Evolutionary conservation across 108 stramenopile genomes (phyloP), one percentile per base, ranked within the genome.

Genomic region (Hondaea fermentalgiana): DNA sequence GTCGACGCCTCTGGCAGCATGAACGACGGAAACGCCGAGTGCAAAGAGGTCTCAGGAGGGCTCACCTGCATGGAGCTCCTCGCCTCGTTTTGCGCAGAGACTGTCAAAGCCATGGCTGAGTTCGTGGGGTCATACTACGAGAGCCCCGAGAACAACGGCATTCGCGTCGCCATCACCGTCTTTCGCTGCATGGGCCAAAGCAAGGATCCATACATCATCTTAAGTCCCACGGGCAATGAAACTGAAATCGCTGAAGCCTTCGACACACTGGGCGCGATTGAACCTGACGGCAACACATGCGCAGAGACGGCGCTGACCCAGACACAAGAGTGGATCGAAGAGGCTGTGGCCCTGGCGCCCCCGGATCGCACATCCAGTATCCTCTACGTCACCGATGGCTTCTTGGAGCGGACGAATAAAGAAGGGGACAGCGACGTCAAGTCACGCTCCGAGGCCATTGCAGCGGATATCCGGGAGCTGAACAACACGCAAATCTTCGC

Each of bases 51-150:
- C n/a, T 69, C 64, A 1, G 49, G 28, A 12, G 76, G 76, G n/a
- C 45, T 83, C 23, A 83, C 76, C 10, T 83, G 76, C 76, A 83
- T 83, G 76, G 23, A 83, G 51, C 76, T 83, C 14, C 76, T 83
- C 23, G 76, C 76, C 6, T n/a, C 19, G 5, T 83, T 83, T 35
- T 47, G 49, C 25, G 51, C 44, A 12, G 51, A 8, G 45, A 83
- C 76, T 17, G 49, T 16, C n/a, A 12, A 21, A 17, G 49, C 3
- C 4, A 47, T 83, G 49, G 76, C 76, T 17, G 51, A 83, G 76
- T 45, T 83, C 45, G 76, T 83, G n/a, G 76, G 76, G 10, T 83
- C 76, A 2, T 83, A 3, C 76, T 83, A 28, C 23, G 51, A 47
- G 49, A 25, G 25, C 25, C 76, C 45, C 14, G 76, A 83, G 28